phyloP scores from a whole-genome alignment of 2,329 filamentous ascomycete species.

The Westerdykella ornata region DNA sequence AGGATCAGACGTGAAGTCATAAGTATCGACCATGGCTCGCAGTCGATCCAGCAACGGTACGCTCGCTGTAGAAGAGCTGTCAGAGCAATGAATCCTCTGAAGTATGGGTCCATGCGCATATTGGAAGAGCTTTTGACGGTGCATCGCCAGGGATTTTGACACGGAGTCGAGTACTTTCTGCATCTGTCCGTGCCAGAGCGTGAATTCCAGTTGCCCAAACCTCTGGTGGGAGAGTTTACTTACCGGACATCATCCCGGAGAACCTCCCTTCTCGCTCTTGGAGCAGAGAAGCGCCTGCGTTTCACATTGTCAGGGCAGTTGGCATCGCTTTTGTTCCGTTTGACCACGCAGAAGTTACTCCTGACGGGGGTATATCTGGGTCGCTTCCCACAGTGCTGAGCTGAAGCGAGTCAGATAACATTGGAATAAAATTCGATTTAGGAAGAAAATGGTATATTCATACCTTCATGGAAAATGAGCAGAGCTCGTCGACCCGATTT shows the following conservation, averaged over 20 bases:
- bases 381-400: conserved; percentile 64
- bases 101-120: conserved; percentile 62
- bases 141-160: conserved; percentile 60
- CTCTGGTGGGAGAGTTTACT: conserved; percentile 1
- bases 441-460: conserved; percentile 9
- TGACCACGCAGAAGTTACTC: conserved; percentile 58
- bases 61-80: conserved; percentile 11
- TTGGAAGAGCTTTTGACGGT: conserved; percentile 63
- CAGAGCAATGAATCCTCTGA: conserved; percentile 27
- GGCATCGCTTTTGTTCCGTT: conserved; percentile 41
- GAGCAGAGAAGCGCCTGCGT: no score
- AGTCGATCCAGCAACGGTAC: conserved; percentile 16
- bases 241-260: conserved; percentile 47
- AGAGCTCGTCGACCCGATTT: conserved; percentile 57
- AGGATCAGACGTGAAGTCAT: conserved; percentile 37
- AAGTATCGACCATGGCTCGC: conserved; percentile 12
- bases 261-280: conserved; percentile 56
- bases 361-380: conserved; percentile 66
- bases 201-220: neutral
- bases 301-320: conserved; percentile 16
- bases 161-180: conserved; percentile 65
- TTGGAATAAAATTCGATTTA: neutral
- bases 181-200: conserved; percentile 42
- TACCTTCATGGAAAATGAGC: conserved; percentile 79
- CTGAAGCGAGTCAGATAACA: conserved; percentile 40